A percentile compares a stretch with the other conserved stretches of the same genome.
Evolutionary conservation across 2,329 filamentous ascomycete species (phyloP).

Genomic region (Chalara sp.): DNA sequence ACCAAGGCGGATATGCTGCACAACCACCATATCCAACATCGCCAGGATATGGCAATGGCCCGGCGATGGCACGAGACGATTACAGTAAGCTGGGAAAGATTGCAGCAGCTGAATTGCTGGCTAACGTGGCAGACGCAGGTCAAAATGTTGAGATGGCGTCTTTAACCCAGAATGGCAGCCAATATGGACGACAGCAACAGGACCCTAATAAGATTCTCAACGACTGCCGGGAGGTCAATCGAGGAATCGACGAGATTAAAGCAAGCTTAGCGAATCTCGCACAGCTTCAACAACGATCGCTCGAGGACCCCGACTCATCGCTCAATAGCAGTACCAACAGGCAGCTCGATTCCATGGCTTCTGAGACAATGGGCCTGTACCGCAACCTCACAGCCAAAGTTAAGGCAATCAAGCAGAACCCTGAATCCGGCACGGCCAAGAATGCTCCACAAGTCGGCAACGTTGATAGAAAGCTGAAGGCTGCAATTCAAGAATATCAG

Average conservation of each 20-base stretch:
- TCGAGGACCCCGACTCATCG: slow-evolving; percentile 69
- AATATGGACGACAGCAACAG: slow-evolving; percentile 34
- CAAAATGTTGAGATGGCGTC: slow-evolving; percentile 63
- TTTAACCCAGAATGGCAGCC: slow-evolving; percentile 35
- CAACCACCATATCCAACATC: slow-evolving; percentile 3
- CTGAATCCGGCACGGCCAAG: slow-evolving; percentile 63
- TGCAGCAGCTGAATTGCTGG: background rate
- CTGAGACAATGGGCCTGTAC: slow-evolving; percentile 79
- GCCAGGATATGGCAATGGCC: slow-evolving; percentile 29
- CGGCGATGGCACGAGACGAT: slow-evolving; percentile 30
- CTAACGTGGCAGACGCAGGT: slow-evolving; percentile 13
- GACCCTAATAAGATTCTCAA: slow-evolving; percentile 75
- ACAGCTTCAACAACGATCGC: slow-evolving; percentile 53
- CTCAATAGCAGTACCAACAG: slow-evolving; percentile 57
- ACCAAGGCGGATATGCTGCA: slow-evolving; percentile 3
- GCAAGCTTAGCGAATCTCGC: slow-evolving; percentile 65
- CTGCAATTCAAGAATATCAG: slow-evolving; percentile 76
- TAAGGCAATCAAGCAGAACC: slow-evolving; percentile 74
- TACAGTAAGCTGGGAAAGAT: slow-evolving; percentile 19
- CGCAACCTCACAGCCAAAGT: slow-evolving; percentile 72
- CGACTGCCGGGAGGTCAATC: slow-evolving; percentile 75
- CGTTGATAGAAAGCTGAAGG: slow-evolving; percentile 72
- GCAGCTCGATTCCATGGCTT: slow-evolving; percentile 65
- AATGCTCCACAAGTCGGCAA: slow-evolving; percentile 77
- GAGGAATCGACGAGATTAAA: slow-evolving; percentile 69